Conservation (phyloP, 495 filamentous ascomycete genomes). For the Neurospora cerealis region DNA sequence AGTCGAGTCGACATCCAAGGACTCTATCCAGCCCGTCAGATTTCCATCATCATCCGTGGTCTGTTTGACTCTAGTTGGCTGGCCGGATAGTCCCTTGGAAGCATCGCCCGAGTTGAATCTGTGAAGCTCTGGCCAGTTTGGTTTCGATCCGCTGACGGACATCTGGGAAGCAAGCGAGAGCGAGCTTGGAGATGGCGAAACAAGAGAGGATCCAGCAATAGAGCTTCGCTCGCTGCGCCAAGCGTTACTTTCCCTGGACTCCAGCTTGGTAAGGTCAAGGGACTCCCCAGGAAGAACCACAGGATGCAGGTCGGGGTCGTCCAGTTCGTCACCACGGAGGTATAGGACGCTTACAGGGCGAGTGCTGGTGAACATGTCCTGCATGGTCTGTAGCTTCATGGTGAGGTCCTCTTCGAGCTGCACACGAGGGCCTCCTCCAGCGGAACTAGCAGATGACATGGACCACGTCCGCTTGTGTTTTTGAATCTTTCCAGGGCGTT, state of each 20-base stretch:
- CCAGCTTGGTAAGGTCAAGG: constrained; percentile 46
- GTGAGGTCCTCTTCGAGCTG: constrained; percentile 84
- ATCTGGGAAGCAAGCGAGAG: constrained; percentile 46
- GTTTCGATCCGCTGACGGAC: constrained; percentile 24
- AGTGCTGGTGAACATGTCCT: constrained; percentile 95
- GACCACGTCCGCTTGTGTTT: constrained; percentile 97
- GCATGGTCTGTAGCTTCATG: constrained; percentile 67
- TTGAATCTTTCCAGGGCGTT: constrained; percentile 60
- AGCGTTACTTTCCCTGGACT: constrained; percentile 40
- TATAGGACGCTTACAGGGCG: constrained; percentile 75
- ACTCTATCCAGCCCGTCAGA: constrained; percentile 78
- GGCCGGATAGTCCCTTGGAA: constrained; percentile 36
- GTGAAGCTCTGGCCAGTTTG: constrained; percentile 44
- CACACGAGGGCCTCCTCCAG: constrained; percentile 44
- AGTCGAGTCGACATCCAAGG: constrained; percentile 71
- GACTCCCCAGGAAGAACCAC: constrained; percentile 65
- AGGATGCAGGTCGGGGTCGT: constrained; percentile 84
- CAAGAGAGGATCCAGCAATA: constrained; percentile 45
- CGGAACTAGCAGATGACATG: constrained; percentile 76
- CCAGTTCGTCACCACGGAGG: constrained; percentile 69
- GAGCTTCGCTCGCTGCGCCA: constrained; percentile 51
- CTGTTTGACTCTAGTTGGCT: constrained; percentile 37
- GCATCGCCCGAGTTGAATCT: constrained; percentile 20
- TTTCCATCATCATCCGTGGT: constrained; percentile 39
- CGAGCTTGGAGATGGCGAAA: constrained; percentile 65